Percentiles rank a stretch among this genome's conserved stretches.
Conservation (phyloP, 1,139 yeast species). For the Magnusiomyces tetraspermus region DNA sequence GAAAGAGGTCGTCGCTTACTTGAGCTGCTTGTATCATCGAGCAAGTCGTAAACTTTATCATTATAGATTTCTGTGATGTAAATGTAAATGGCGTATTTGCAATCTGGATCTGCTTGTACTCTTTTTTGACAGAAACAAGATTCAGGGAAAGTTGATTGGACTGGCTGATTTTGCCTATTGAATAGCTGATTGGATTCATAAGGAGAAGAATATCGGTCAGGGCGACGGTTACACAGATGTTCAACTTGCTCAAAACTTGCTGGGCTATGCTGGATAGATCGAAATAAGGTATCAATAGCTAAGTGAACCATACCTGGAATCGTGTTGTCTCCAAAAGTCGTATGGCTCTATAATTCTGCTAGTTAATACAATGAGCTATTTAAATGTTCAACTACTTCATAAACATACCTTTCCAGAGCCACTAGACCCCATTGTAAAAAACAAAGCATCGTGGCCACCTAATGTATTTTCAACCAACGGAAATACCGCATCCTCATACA, state of each 20-base stretch:
- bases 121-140: conserved; percentile 17
- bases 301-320: conserved; percentile 31
- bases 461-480: conserved; percentile 29
- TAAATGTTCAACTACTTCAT: background rate
- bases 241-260: conserved; percentile 34
- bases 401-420: conserved; percentile 38
- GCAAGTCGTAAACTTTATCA: conserved; percentile 28
- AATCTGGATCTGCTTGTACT: conserved; percentile 16
- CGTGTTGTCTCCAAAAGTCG: conserved; percentile 25
- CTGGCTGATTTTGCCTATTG: conserved; percentile 22
- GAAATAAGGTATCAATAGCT: conserved; percentile 35
- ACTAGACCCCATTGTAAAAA: conserved; percentile 44
- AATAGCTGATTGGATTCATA: conserved; percentile 30
- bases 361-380: background rate
- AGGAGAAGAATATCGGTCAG: conserved; percentile 29
- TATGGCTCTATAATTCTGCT: conserved; percentile 15
- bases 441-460: conserved; percentile 34
- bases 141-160: conserved; percentile 9
- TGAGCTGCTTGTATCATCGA: conserved; percentile 9
- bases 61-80: conserved; percentile 33
- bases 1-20: conserved; percentile 18
- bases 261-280: background rate
- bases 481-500: conserved; percentile 27
- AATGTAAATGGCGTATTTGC: conserved; percentile 25
- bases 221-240: conserved; percentile 22